phyloP scores from a whole-genome alignment of 2,329 filamentous ascomycete genomes.

The Paracorniculantispora psalliotae region DNA sequence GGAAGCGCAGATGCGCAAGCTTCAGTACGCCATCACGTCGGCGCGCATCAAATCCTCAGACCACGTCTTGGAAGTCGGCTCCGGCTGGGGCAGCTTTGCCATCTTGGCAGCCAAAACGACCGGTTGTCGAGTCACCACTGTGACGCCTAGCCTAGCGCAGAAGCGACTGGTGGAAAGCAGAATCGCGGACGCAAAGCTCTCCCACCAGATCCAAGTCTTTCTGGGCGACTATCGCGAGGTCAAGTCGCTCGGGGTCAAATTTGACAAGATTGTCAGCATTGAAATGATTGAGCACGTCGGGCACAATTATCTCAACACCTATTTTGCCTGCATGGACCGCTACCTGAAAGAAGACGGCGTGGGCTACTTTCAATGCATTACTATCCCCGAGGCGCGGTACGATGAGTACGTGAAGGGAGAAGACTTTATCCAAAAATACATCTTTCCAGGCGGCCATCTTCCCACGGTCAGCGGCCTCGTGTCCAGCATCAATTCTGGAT shows the following conservation, averaged over 20 bases:
- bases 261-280: conserved; percentile 69
- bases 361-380: conserved; percentile 71
- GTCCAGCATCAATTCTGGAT: conserved; percentile 55
- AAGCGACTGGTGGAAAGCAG: conserved; percentile 62
- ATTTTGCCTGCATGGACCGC: conserved; percentile 60
- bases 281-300: conserved; percentile 77
- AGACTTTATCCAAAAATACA: conserved; percentile 73
- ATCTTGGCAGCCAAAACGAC: conserved; percentile 63
- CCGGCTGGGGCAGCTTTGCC: conserved; percentile 70
- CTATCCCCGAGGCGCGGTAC: conserved; percentile 66
- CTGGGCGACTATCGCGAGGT: conserved; percentile 65
- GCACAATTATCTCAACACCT: conserved; percentile 59
- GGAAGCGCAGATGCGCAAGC: conserved; percentile 62
- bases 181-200: conserved; percentile 57
- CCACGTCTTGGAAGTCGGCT: conserved; percentile 70
- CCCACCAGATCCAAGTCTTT: conserved; percentile 55
- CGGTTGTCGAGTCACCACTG: conserved; percentile 63
- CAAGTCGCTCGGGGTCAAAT: conserved; percentile 46
- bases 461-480: conserved; percentile 55
- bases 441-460: conserved; percentile 71
- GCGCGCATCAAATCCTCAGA: conserved; percentile 59
- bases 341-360: conserved; percentile 64
- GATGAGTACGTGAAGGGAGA: conserved; percentile 60
- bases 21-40: conserved; percentile 60
- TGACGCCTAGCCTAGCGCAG: conserved; percentile 66